Conservation (phyloP, 1,284 basidiomycete species). For the Xanthoconium separans region DNA sequence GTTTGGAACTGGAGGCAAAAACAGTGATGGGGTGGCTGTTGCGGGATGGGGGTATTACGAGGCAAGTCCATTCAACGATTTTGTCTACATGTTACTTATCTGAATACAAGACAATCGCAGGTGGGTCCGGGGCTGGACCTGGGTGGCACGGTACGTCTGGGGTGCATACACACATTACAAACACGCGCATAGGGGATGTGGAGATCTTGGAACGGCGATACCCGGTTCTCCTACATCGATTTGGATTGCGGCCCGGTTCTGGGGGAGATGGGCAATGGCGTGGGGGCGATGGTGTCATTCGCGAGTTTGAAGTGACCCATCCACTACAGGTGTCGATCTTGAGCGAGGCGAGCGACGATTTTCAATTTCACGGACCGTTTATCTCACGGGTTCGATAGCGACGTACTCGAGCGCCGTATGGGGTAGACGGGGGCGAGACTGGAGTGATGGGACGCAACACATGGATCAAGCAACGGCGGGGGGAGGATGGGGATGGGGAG, state of each 20-base stretch:
- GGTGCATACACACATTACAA: constrained; percentile 90
- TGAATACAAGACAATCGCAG: constrained; percentile 78
- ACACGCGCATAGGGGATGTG: constrained; percentile 90
- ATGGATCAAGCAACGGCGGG: constrained; percentile 81
- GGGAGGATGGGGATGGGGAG: constrained; percentile 66
- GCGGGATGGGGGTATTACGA: constrained; percentile 96
- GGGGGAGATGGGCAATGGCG: constrained; percentile 77
- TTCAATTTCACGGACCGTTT: too few relatives aligned
- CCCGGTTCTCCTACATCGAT: constrained; percentile 83
- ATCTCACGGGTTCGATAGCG: constrained; percentile 45
- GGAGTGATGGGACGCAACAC: constrained; percentile 81
- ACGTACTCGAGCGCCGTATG: constrained; percentile 87
- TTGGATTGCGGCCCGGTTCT: constrained; percentile 75
- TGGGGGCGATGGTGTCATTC: constrained; percentile 86
- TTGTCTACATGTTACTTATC: background rate
- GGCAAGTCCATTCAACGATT: constrained; percentile 36
- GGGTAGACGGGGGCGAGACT: constrained; percentile 81
- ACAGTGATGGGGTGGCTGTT: constrained; percentile 71
- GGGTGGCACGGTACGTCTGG: constrained; percentile 89
- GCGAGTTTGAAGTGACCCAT: constrained; percentile 88
- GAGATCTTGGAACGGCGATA: constrained; percentile 92
- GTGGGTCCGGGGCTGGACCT: constrained; percentile 90
- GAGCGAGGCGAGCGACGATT: constrained; percentile 59
- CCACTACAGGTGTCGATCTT: constrained; percentile 85
- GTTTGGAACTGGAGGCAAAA: constrained; percentile 87